Conservation (phyloP, 352 stramenopile genomes). For the Lagenidium sp. region DNA sequence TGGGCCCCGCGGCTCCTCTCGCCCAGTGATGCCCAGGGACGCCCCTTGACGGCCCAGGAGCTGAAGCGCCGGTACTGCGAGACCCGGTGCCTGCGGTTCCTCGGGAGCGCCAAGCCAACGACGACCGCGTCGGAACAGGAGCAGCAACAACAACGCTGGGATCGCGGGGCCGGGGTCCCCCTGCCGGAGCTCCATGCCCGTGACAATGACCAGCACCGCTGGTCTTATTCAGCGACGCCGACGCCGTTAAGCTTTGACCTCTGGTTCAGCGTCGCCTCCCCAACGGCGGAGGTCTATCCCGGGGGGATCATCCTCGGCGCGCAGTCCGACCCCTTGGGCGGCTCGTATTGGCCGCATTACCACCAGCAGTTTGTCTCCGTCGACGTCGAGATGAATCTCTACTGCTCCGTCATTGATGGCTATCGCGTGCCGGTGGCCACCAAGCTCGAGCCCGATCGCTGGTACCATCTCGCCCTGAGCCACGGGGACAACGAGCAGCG, state of each 20-base stretch:
- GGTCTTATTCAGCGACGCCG: slow-evolving; percentile 7
- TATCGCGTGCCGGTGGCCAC: slow-evolving; percentile 3
- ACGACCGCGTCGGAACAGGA: not conserved
- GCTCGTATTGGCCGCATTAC: slow-evolving; percentile 23
- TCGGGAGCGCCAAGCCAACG: no score
- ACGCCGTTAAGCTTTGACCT: slow-evolving; percentile 24
- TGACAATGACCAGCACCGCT: slow-evolving; percentile 15
- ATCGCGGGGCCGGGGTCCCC: not conserved
- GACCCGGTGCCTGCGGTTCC: no score
- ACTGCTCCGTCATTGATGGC: slow-evolving; percentile 32
- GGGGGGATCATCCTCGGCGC: slow-evolving; percentile 32
- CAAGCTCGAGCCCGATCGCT: slow-evolving; percentile 17
- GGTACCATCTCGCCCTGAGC: slow-evolving; percentile 55
- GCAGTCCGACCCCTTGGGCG: slow-evolving; percentile 21
- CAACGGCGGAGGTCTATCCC: slow-evolving; percentile 2
- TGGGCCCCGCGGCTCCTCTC: slow-evolving; percentile 10
- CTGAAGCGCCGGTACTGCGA: no score
- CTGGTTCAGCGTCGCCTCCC: slow-evolving; percentile 24
- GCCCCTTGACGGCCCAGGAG: no score
- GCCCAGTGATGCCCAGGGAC: slow-evolving; percentile 3
- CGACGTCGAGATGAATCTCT: slow-evolving; percentile 25
- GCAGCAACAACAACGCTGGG: not conserved
- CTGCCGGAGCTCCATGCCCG: slow-evolving; percentile 1
- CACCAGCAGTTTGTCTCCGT: slow-evolving; percentile 32
- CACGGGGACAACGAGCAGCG: slow-evolving; percentile 27